These are phyloP conservation scores for Wickerhamomyces chaumierensis DNA, from an alignment of 805 yeast genomes.

Conservation along the genomic window DNA sequence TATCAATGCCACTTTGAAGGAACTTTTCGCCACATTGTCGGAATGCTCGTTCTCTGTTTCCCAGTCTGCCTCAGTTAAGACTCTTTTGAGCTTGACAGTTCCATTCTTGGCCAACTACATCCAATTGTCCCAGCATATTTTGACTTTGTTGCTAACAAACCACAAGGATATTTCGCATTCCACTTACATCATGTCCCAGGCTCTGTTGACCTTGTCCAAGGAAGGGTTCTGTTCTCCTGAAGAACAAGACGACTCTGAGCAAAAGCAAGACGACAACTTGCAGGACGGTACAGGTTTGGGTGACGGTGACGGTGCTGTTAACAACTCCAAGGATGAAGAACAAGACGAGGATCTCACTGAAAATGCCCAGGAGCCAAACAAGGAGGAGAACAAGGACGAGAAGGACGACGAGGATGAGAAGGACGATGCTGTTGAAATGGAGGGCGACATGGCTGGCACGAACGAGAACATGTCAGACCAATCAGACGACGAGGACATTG, in stretches of 20 bases:
- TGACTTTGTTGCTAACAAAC: conserved; percentile 32
- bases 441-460: conserved; percentile 96
- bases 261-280: conserved; percentile 50
- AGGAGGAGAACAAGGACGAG: conserved; percentile 53
- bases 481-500: conserved; percentile 46
- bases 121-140: conserved; percentile 32
- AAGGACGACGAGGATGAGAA: conserved; percentile 58
- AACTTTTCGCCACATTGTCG: conserved; percentile 19
- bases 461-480: conserved; percentile 69
- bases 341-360: conserved; percentile 81
- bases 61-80: conserved; percentile 29
- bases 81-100: conserved; percentile 41
- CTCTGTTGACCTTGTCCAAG: conserved; percentile 51
- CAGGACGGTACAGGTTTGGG: conserved; percentile 90
- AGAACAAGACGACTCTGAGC: conserved; percentile 46
- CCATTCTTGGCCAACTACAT: conserved; percentile 58
- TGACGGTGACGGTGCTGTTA: conserved; percentile 81
- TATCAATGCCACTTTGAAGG: conserved; percentile 24
- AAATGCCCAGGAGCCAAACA: conserved; percentile 61
- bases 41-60: conserved; percentile 26
- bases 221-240: conserved; percentile 93
- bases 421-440: conserved; percentile 86
- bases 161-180: conserved; percentile 51
- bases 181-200: conserved; percentile 42
- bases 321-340: conserved; percentile 74